Percentiles rank a stretch among this genome's conserved stretches.
Evolutionary conservation across 106 monocot species (phyloP).

Genomic region (Cymbidium sinense): DNA sequence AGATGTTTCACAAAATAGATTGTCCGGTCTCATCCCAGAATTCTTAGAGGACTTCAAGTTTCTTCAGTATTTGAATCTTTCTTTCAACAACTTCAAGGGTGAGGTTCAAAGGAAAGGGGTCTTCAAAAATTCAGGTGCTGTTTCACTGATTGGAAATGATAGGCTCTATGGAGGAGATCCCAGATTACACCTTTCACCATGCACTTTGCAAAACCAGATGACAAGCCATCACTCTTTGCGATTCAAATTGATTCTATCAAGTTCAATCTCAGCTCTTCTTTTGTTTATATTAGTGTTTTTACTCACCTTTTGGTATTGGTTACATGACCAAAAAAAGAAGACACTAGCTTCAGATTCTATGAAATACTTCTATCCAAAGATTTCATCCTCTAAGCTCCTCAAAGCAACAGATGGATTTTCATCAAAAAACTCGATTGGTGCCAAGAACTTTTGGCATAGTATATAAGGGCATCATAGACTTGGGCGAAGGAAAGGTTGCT

Average conservation of each 20-base stretch:
- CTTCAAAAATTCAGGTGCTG: conserved; percentile 7
- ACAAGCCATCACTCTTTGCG: too few relatives aligned
- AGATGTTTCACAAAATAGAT: conserved; percentile 16
- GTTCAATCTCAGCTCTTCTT: background rate
- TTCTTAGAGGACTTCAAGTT: background rate
- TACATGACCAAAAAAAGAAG: background rate
- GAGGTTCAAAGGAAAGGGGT: conserved; percentile 6
- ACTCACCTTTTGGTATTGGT: background rate
- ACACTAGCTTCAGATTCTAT: background rate
- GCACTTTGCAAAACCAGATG: conserved; percentile 1
- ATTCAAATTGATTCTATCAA: background rate
- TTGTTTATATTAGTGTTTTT: background rate
- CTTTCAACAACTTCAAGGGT: conserved; percentile 26
- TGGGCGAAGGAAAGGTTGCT: background rate
- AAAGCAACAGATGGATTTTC: conserved; percentile 33
- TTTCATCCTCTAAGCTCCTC: conserved; percentile 1
- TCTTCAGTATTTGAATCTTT: conserved; percentile 18
- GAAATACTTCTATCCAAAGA: background rate
- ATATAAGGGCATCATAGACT: conserved; percentile 15
- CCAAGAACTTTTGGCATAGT: conserved; percentile 17
- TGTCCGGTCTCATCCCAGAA: conserved; percentile 10
- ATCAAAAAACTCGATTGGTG: conserved; percentile 22
- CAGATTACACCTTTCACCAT: conserved; percentile 17
- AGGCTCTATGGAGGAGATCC: conserved; percentile 11
- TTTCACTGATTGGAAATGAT: conserved; percentile 15